Evolutionary conservation across 768 basidiomycete genomes (phyloP), one percentile per base, ranked within the genome.

Genomic region (Trametes villosa): DNA sequence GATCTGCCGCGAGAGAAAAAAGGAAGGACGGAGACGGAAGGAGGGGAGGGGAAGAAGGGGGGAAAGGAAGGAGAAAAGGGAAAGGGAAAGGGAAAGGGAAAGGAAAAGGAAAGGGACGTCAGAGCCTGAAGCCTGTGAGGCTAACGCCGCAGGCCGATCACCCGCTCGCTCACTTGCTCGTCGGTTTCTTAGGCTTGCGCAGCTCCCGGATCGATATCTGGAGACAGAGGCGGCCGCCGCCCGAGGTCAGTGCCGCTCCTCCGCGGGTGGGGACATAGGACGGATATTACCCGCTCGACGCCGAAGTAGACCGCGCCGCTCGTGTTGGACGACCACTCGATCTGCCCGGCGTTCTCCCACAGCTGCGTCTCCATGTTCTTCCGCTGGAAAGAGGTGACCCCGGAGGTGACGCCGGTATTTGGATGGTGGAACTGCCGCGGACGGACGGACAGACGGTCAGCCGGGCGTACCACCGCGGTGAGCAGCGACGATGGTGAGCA

Each of bases 281-380:
- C 40, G 60, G 12, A 31, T 26, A 29, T 51, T 66, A 82, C 82
- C 73, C 79, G 76, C 26, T 80, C 77, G 18, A 79, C 60, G 9
- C 84, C 85, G 66, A 84, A 84, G 62, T 77, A 75, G 9, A 83
- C 76, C 0, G 69, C 78, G 7, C 78, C 80, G 51, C 77, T 81
- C 48, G 72, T 70, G 48, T 74, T 71, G 4, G 81, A 79, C 41
- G 71, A 70, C 84, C 84, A 86, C 49, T 82, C 79, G 57, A 86
- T 79, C 34, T 79, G 72, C 3, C 85, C 85, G 3, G 83, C 83
- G 18, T 76, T 76, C 67, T 86, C 84, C 64, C 81, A 84, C 20
- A 75, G 65, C 17, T 69, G 53, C 1, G 80, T 83, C 8, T 65
- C 66, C 12, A 75, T 50, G 65, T 85, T 84, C 63, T 76, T 80